Evolutionary conservation across 345 rosid genomes (phyloP), one percentile per base, ranked within the genome.

Genomic region (Luvunga scandens): DNA sequence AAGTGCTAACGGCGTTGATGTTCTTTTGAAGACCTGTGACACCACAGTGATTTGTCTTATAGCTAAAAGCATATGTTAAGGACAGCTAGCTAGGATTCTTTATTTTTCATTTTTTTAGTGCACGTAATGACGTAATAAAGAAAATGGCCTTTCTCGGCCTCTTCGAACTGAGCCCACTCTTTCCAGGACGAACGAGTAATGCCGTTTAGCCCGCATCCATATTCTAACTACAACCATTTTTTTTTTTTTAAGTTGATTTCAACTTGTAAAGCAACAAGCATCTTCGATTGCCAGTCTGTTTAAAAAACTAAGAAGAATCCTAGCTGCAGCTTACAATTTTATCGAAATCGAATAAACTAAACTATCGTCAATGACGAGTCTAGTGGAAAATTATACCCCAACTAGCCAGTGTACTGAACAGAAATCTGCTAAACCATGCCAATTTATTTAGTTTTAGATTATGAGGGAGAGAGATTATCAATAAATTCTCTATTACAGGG

Each of bases 401-500:
- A 31, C 65, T 9, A 22, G 55, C 4, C 71, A 36, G 71, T 38
- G 24, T 18, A 4, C 39, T 18, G 28, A 21, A 14, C 18, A 48
- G 18, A 60, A 25, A 62, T 13, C 66, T 16, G 13, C 25, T 25
- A 39, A 22, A n/a, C 28, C 27, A 24, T 42, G 53, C 30, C 19
- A 45, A 45, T 12, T 45, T 45, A 25, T 7, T 31, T 34, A 53
- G 50, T 45, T 45, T 45, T 53, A 53, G 7, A 18, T 53, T 18
- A 18, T 5, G 76, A 75, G 80, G 71, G 64, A 28, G 69, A 73
- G 62, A 66, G 70, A 50, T 38, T 70, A 84, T 82, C 76, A 74
- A 59, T 27, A 36, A 59, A 69, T 79, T 57, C 68, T 45, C 69
- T n/a, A 69, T 74, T 83, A 87, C 65, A 90, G 85, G 72, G 90